phyloP scores from a whole-genome alignment of 768 basidiomycete genomes.

The Collybia sordida region DNA sequence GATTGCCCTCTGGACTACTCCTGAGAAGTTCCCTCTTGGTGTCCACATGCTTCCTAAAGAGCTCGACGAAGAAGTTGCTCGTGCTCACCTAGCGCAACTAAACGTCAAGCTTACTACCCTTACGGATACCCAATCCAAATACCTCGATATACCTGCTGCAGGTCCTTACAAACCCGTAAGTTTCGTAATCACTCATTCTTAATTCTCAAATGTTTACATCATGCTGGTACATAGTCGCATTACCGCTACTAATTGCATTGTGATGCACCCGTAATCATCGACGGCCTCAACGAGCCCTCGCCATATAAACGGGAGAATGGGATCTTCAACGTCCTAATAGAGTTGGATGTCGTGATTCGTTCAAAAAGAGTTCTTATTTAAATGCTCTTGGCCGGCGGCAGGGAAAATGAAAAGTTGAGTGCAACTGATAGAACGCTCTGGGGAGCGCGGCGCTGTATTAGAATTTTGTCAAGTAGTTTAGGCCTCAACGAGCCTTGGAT shows the following conservation, averaged over 20 bases:
- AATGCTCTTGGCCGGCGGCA: conserved; percentile 43
- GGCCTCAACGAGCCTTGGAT: conserved; percentile 58
- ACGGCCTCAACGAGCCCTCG: conserved; percentile 83
- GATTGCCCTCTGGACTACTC: conserved; percentile 95
- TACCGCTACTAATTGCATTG: conserved; percentile 45
- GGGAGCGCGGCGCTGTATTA: conserved; percentile 13
- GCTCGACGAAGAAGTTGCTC: conserved; percentile 98
- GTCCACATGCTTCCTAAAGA: conserved; percentile 99
- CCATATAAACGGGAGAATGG: conserved; percentile 52
- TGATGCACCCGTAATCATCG: conserved; percentile 32
- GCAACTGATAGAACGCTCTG: conserved; percentile 25
- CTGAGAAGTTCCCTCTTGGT: conserved; percentile 90
- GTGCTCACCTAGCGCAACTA: conserved; percentile 88
- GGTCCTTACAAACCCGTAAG: conserved; percentile 64
- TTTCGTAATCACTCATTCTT: not conserved
- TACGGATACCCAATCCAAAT: conserved; percentile 71
- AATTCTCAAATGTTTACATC: not conserved
- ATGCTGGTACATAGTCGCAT: conserved; percentile 24
- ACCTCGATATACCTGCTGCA: conserved; percentile 85
- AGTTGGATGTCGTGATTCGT: conserved; percentile 50
- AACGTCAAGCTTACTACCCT: conserved; percentile 92
- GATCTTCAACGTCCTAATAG: conserved; percentile 68
- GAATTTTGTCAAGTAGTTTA: conserved; percentile 9
- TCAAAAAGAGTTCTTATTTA: conserved; percentile 46
- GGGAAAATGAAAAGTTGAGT: conserved; percentile 25